Evolutionary conservation across 2,329 filamentous ascomycete genomes (phyloP).

Genomic region (Colletotrichum falcatum): DNA sequence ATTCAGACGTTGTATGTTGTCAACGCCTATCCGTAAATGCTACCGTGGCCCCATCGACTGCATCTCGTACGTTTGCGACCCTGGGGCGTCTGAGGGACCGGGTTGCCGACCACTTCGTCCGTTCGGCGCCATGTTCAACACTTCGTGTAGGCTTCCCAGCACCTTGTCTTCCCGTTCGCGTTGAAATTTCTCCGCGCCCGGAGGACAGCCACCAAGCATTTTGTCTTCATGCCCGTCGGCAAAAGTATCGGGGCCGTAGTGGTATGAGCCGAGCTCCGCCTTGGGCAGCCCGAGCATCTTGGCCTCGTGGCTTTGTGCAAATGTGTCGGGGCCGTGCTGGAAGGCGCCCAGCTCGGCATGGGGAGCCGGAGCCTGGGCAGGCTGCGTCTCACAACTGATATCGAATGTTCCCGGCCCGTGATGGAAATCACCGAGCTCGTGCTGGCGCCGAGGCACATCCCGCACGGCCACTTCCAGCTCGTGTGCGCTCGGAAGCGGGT

Average conservation of each 20-base stretch:
- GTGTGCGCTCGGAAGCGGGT: slow-evolving; percentile 32
- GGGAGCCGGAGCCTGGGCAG: slow-evolving; percentile 1
- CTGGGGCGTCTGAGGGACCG: slow-evolving; percentile 8
- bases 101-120: slow-evolving; percentile 9
- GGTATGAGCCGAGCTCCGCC: slow-evolving; percentile 35
- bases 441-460: slow-evolving; percentile 34
- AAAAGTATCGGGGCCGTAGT: slow-evolving; percentile 37
- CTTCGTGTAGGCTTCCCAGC: slow-evolving; percentile 31
- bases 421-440: slow-evolving; percentile 35
- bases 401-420: slow-evolving; percentile 29
- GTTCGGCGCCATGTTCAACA: slow-evolving; percentile 19
- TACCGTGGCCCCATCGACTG: slow-evolving; percentile 17
- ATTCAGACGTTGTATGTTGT: background rate
- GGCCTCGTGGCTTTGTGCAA: slow-evolving; percentile 25
- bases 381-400: background rate
- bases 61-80: slow-evolving; percentile 31
- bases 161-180: slow-evolving; percentile 37
- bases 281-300: slow-evolving; percentile 33
- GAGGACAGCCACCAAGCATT: slow-evolving; percentile 28
- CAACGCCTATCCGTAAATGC: slow-evolving; percentile 5
- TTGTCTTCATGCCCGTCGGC: slow-evolving; percentile 36
- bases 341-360: slow-evolving; percentile 34
- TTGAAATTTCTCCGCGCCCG: slow-evolving; percentile 24
- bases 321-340: slow-evolving; percentile 36
- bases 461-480: slow-evolving; percentile 35